Evolutionary conservation across 805 yeast species (phyloP), one percentile per base, ranked within the genome.

Genomic region (Wickerhamomyces canadensis): DNA sequence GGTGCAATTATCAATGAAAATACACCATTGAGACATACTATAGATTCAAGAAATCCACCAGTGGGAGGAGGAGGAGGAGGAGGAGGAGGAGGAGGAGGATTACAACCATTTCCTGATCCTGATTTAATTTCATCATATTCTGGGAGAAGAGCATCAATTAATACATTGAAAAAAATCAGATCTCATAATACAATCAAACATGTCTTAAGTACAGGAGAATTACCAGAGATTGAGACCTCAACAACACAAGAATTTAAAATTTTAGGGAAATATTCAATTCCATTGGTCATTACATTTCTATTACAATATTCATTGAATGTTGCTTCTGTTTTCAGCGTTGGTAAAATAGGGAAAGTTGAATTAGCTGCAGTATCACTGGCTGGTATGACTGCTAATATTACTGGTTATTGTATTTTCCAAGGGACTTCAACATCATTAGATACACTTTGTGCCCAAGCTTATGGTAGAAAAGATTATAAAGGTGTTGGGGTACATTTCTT

Each of bases 351-450:
- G 3, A 72, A 76, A 26, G 68, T 70, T 18, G 87, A 81, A 47
- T 64, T 84, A 34, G 91, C 88, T 13, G 91, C 87, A 23, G 83
- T 81, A 6, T 76, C 87, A 13, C 61, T 84, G 34, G 81, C 84
- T 14, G 72, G 84, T 16, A 82, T 83, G 87, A 80, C 88, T 5
- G 84, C 86, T 7, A 83, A 81, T 52, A 81, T 84, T 37, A 70
- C 83, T 4, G 89, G 86, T 2, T 74, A 81, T 43, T 84, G 87
- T 26, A 70, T 82, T 10, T 78, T 84, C 46, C 84, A 82, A 48
- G 93, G 91, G 11, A 70, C 82, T 3, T 77, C 87, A n/a, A 82
- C 93, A 0, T 77, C 87, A 40, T 66, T 84, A 37, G 91, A 83
- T 51, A 84, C 91, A 0, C 66, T 84, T 25, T 76, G 89, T 55